Base-by-base conservation (phyloP, 2,329 filamentous ascomycete species). In the Aspergillus novofumigatus region DNA sequence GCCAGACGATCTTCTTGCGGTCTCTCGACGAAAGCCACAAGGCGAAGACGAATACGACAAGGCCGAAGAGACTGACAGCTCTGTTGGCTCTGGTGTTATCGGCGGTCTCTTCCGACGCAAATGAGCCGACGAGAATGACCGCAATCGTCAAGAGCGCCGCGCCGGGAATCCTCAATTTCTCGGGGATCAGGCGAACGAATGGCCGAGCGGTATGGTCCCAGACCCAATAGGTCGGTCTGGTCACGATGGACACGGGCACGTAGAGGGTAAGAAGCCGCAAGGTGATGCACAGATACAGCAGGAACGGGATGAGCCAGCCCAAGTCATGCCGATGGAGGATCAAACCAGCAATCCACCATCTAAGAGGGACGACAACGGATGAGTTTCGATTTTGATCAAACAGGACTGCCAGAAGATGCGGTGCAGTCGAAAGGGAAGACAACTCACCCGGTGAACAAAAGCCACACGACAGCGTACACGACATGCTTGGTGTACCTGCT, bases 261-360 rank as follows among this genome's bases (percentile, higher is more conserved):
- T 91, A 86, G 75, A 90, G 84, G 70, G 88, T 89, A 69, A 95
- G 62, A 51, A 96, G 72, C 35, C 92, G 88, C 52, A 94, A 78
- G 10, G 83, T 85, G 65, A 95, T 86, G 63, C 79, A 81, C 49
- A 96, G 83, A 80, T 88, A 96, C 49, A 96, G 70, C 52, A 96
- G 80, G 75, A 95, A 94, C 0, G 92, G 91, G 51, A 92, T 84
- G 56, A 95, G 75, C 91, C 91, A 96, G 68, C 90, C 91, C 74
- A 83, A 81, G 67, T 91, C 85, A 58, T 87, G 65, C 58, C 85
- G 85, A 71, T 93, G 90, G 53, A 91, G 78, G 58, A 92, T 79
- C 50, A 93, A 77, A 54, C 86, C 84, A 6, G 88, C 86, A 62
- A 92, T 87, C 88, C 88, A 92, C 89, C 89, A 92, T 67, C 82